Base-by-base conservation (phyloP, 352 stramenopile genomes). In the Phytophthora citricola region DNA sequence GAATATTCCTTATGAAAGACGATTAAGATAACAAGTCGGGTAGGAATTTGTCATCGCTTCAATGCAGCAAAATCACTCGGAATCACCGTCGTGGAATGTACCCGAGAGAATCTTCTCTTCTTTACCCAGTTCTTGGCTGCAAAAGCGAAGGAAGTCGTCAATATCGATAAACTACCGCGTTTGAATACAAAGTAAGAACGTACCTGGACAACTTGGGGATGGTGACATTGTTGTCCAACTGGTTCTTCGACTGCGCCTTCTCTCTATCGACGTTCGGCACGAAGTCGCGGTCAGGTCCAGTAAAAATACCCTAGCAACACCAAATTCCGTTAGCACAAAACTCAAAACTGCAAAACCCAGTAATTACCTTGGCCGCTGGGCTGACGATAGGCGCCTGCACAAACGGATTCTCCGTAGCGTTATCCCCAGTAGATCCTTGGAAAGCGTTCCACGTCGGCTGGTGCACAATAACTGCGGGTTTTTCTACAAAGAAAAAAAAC, bases 61-160 rank as follows among this genome's bases (percentile, higher is more conserved):
- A 43, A 43, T 43, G 15, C 38, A 22, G 15, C n/a, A 43, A 20
- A 34, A 27, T 78, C 70, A 89, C 61, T 89, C 80, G 0, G 80
- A 89, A 56, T 89, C 80, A 27, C 80, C 80, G 44, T 89, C 80
- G 54, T 89, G 80, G 55, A 87, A 89, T 27, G 78, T 87, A 31
- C 80, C 80, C 15, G 73, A 75, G 31, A 89, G 56, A 48, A 89
- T 89, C 39, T 86, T 89, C 34, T 89, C 80, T 69, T 89, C 80
- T 54, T 89, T 89, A 38, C 75, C 75, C 34, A 76, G 52, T 22
- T 86, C 77, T 78, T 83, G 68, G 55, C 69, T 83, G 45, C 17
- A 57, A 24, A 24, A 34, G 2, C n/a, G 15, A 43, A 20, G 5
- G 7, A 43, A 9, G 14, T 22, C 7, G 41, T 36, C 24, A 49